A percentile compares a stretch with the other conserved stretches of the same genome.
These are phyloP conservation scores for Elasticomyces elasticus DNA, from an alignment of 495 filamentous ascomycete species.

Conservation along the genomic window DNA sequence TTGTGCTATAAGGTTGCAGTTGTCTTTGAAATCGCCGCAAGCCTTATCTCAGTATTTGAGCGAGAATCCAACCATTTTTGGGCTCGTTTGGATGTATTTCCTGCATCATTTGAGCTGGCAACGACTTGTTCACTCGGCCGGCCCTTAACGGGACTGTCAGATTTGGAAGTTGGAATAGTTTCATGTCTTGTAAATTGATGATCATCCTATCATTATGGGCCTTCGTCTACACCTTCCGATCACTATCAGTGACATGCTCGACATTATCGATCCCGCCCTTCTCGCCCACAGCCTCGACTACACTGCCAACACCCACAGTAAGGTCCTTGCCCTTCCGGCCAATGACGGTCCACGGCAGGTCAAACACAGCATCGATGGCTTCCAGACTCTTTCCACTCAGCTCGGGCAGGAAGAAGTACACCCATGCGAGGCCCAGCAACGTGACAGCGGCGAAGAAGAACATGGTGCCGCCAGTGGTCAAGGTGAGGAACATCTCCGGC, in stretches of 20 bases:
- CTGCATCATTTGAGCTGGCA: no score
- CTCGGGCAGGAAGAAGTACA: conserved; percentile 30
- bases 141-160: no score
- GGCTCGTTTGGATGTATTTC: no score
- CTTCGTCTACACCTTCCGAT: background rate
- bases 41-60: no score
- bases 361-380: conserved; percentile 60
- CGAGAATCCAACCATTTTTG: no score
- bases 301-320: conserved; percentile 20
- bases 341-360: conserved; percentile 56
- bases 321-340: conserved; percentile 44
- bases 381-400: conserved; percentile 42
- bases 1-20: no score
- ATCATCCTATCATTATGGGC: no score
- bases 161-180: no score
- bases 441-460: conserved; percentile 59
- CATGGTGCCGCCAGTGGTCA: conserved; percentile 43
- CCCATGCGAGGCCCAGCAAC: conserved; percentile 33
- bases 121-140: no score
- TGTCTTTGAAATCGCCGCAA: no score
- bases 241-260: background rate
- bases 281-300: conserved; percentile 24
- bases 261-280: conserved; percentile 5
- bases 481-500: conserved; percentile 43
- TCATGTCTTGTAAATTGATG: no score